Evolutionary conservation across 106 monocot genomes (phyloP), one percentile per base, ranked within the genome.

Genomic region (Ottelia alismoides): DNA sequence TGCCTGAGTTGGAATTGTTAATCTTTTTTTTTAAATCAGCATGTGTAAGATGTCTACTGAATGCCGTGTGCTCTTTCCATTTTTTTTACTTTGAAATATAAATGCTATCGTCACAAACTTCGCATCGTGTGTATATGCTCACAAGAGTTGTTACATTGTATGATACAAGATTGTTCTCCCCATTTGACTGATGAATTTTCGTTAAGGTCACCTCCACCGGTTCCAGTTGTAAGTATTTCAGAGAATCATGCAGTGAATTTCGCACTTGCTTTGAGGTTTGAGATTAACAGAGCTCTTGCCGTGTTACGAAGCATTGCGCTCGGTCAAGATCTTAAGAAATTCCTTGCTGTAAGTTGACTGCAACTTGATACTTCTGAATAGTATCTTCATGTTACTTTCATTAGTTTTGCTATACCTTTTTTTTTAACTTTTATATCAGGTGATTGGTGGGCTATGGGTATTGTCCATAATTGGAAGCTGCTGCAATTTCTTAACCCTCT

Each of bases 401-500:
- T 18, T 29, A 17, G 19, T 48, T 3, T 18, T n/a, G 21, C 21
- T 16, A 47, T 16, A 47, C 16, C 32, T 2, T 55, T 11, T 1
- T 26, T n/a, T n/a, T 28, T 49, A 1, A 23, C 28, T 57, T 45
- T 28, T 51, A 22, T 6, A 56, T 47, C 21, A 93, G 92, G 83
- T 82, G 25, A 82, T 87, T 62, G 82, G 64, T 47, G 79, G 79
- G 4, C 61, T 93, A 58, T 93, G 92, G 92, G 28, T 80, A 40
- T 54, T 93, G 2, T 93, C 92, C 6, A 48, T 72, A 27, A 0
- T 93, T 20, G 92, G 92, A 0, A 78, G 72, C 65, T 76, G 69
- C 61, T 80, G 65, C 79, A 78, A 72, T 62, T 93, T 92, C 70
- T 55, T 93, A 66, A 80, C 87, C 44, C 65, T 93, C 80, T 64